Base-by-base conservation (phyloP, 495 filamentous ascomycete species). In the Lophiostoma macrostomum region DNA sequence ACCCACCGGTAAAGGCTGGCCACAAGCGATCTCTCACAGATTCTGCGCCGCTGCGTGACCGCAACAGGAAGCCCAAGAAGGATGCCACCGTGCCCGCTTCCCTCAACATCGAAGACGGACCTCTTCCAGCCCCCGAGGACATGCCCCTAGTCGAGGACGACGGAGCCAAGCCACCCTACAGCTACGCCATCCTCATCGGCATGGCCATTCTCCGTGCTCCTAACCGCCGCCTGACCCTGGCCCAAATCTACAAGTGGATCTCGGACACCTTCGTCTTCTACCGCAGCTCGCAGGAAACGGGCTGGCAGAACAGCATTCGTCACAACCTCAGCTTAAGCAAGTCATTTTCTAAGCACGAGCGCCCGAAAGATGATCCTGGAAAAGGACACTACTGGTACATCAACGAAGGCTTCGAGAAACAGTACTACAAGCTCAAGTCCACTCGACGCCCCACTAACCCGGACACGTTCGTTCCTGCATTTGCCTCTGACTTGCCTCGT, bases 201-300 rank as follows among this genome's bases (percentile, higher is more conserved):
- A 96, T 96, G 90, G 87, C 93, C 19, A 97, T 98, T 61, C 73
- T 97, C 16, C 83, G 93, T 32, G 87, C 93, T 4, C 83, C 88
- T 24, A 83, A 87, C 34, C 83, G 89, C 19, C 83, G 87, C 31
- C 73, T 98, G 41, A 96, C 93, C 1, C 76, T 98, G 1, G 83
- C 90, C n/a, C 91, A 96, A 66, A 98, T 98, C 56, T 98, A 98
- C 79, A 95, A 93, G 64, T 98, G 93, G 93, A 97, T 98, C 52
- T 90, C 88, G 0, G 89, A 97, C 65, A 93, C 85, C 3, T 98
- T 88, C 67, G 80, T 78, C 2, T 95, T 87, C 69, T 98, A 96
- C 73, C 83, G 82, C 49, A 80, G 81, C 49, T 79, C 81, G 14
- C 78, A 82, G 28, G 89, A 95, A 48, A 79, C 87, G 4, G 91